Base-by-base conservation (phyloP, 352 stramenopile genomes). In the Globisporangium carolinianum region DNA sequence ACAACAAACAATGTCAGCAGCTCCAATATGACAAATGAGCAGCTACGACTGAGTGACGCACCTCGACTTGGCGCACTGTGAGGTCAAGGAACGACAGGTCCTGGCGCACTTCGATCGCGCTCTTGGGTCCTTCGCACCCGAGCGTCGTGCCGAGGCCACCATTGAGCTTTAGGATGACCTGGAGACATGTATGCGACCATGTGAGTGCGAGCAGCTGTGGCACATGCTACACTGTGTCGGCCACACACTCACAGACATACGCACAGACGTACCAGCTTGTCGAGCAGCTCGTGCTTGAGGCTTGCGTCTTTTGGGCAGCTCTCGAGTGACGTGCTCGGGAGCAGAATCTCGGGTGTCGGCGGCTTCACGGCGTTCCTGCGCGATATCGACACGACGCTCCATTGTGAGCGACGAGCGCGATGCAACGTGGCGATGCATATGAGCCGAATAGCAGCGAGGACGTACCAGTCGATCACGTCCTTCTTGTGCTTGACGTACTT, bases 91-190 rank as follows among this genome's bases (percentile, higher is more conserved):
- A 99, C 47, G 89, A 97, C 53, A 97, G 62, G 49, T 95, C 90
- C 59, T 95, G 89, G 18, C 91, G 86, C 60, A 98, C 91, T 85
- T 97, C 91, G 58, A 98, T 97, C 0, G 91, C 89, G 42, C 83
- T 96, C 70, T 98, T 98, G 0, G 91, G 89, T 15, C 89, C 94
- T 67, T 95, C 84, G 55, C 91, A 97, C 54, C 97, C 97, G 75
- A 99, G 97, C 32, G 93, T 98, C 48, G 97, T 99, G 62, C 97
- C 97, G 14, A 99, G 75, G n/a, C 97, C 97, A 50, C 97, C 97
- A 71, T 99, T 99, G 24, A 99, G 90, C 68, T 99, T 99, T 6
- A 99, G 68, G 42, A 99, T 97, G 24, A 98, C 71, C 68, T 82
- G 48, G 8, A 8, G 2, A 24, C 24, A 24, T 24, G 24, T 24